These are phyloP conservation scores for Lizanozyma gosingica DNA, from an alignment of 1,139 yeast genomes.

Conservation along the genomic window DNA sequence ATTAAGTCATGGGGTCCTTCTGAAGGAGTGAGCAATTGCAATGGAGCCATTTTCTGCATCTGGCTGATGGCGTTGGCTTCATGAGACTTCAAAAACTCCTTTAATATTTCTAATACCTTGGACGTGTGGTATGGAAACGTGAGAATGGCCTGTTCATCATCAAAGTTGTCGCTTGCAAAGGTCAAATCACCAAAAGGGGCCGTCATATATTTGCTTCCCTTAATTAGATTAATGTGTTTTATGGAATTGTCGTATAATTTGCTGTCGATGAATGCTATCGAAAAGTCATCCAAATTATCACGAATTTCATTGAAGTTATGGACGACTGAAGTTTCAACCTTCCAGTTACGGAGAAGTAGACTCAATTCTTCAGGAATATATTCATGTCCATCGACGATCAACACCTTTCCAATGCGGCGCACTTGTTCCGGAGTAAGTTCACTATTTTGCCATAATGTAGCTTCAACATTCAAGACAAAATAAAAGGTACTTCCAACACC, in stretches of 20 bases:
- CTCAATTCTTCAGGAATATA: conserved; percentile 26
- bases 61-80: not conserved
- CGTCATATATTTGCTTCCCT: conserved; percentile 4
- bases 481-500: conserved; percentile 46
- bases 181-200: not conserved
- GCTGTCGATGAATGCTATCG: not conserved
- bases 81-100: not conserved
- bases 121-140: not conserved
- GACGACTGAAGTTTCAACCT: not conserved
- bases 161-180: not conserved
- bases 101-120: not conserved
- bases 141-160: not conserved
- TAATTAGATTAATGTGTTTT: conserved; percentile 14
- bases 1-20: not conserved
- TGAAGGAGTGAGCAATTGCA: not conserved
- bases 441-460: conserved; percentile 12
- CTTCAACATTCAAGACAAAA: conserved; percentile 27
- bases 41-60: not conserved
- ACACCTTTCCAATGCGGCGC: conserved; percentile 13
- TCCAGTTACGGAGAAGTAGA: conserved; percentile 3
- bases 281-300: not conserved
- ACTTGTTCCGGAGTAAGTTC: conserved; percentile 13
- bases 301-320: not conserved
- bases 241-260: conserved; percentile 16
- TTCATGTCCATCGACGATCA: conserved; percentile 26